Evolutionary conservation across 495 filamentous ascomycete species (phyloP).

Genomic region (Daldinia caldariorum): DNA sequence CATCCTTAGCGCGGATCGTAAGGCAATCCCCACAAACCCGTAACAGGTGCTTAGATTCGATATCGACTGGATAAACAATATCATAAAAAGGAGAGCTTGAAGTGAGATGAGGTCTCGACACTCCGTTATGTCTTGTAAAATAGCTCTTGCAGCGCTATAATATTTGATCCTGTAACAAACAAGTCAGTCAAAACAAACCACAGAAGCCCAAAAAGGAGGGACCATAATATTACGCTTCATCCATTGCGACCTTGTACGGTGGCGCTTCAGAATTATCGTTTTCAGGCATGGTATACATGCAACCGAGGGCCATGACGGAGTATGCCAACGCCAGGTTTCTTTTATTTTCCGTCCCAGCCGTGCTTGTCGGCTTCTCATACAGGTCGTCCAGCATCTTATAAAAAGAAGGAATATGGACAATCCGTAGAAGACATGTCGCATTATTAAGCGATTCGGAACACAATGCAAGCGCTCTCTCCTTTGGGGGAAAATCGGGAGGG

Average conservation of each 20-base stretch:
- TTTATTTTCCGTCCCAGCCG: constrained; percentile 78
- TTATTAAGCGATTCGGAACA: constrained; percentile 83
- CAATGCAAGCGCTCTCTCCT: constrained; percentile 71
- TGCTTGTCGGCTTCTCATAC: constrained; percentile 75
- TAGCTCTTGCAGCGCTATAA: constrained; percentile 76
- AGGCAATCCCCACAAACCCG: constrained; percentile 88
- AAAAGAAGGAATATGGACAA: constrained; percentile 91
- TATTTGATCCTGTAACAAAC: constrained; percentile 74
- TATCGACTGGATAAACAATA: constrained; percentile 90
- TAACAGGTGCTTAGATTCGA: constrained; percentile 94
- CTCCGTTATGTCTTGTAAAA: constrained; percentile 89
- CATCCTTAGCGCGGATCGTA: constrained; percentile 85
- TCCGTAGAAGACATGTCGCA: constrained; percentile 82
- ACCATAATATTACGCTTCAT: constrained; percentile 73
- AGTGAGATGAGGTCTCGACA: constrained; percentile 86
- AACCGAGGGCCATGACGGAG: constrained; percentile 83
- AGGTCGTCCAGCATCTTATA: constrained; percentile 79
- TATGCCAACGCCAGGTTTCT: constrained; percentile 86
- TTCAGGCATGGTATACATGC: constrained; percentile 75
- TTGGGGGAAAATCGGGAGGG: constrained; percentile 75
- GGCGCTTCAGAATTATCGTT: constrained; percentile 43
- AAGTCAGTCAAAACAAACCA: constrained; percentile 14
- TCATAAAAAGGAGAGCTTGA: constrained; percentile 90
- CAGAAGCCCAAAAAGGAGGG: not conserved
- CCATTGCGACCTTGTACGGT: constrained; percentile 74